phyloP scores from a whole-genome alignment of 169 alveolate genomes.

The Plasmodium reichenowi region DNA sequence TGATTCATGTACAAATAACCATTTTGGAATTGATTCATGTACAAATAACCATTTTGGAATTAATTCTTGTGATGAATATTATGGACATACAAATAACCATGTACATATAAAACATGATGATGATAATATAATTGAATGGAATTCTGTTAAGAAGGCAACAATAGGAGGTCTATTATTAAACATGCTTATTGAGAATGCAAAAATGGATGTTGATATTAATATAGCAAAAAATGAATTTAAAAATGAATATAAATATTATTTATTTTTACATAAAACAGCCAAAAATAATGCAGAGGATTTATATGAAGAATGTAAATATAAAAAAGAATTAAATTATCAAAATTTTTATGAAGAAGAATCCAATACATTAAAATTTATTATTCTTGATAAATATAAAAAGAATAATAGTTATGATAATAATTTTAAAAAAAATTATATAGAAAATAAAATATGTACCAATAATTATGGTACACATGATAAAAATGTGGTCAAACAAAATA shows the following conservation, averaged over 20 bases:
- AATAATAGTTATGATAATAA: conserved; percentile 12
- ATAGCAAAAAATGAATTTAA: conserved; percentile 81
- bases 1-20: neutral
- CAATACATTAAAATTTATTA: conserved; percentile 63
- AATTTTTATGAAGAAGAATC: conserved; percentile 61
- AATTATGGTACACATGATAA: neutral
- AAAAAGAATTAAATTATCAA: conserved; percentile 60
- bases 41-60: neutral
- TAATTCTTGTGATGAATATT: conserved; percentile 1
- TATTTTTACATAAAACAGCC: conserved; percentile 52
- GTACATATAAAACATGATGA: conserved; percentile 9
- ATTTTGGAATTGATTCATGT: neutral
- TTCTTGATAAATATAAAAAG: conserved; percentile 43
- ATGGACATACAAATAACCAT: neutral
- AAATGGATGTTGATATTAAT: conserved; percentile 81
- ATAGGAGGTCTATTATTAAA: conserved; percentile 83
- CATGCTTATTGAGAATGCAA: conserved; percentile 82
- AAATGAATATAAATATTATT: conserved; percentile 72
- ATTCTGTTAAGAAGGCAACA: conserved; percentile 81
- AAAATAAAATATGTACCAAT: conserved; percentile 34
- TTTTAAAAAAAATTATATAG: conserved; percentile 11
- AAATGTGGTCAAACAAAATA: neutral
- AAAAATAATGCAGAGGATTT: conserved; percentile 21
- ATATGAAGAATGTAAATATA: conserved; percentile 55
- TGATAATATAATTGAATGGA: conserved; percentile 81